These are phyloP conservation scores for Hsuehochloa calcarea DNA, from an alignment of 176 grass and related monocot species.

Conservation along the genomic window DNA sequence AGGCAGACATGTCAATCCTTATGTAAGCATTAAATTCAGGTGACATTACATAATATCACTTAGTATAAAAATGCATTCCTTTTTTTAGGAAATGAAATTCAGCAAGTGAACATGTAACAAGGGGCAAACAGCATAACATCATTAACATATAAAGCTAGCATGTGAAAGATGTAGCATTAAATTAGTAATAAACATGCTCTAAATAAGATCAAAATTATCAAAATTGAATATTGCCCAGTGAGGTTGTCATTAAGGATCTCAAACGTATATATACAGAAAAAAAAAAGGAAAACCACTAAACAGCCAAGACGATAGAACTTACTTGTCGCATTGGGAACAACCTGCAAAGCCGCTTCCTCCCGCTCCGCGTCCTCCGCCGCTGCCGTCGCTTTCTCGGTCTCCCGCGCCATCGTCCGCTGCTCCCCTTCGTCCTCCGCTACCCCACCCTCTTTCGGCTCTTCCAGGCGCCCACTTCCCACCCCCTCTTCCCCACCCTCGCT, in stretches of 20 bases:
- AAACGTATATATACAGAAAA: no score
- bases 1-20: constrained; percentile 15
- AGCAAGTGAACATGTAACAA: no score
- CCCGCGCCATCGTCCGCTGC: constrained; percentile 42
- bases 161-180: no score
- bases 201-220: no score
- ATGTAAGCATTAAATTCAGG: constrained; percentile 6
- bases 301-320: constrained; percentile 30
- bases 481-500: constrained; percentile 41
- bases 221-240: no score
- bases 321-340: constrained; percentile 81
- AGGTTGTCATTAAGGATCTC: no score
- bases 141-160: no score
- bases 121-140: no score
- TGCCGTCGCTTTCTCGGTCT: constrained; percentile 66
- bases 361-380: constrained; percentile 61
- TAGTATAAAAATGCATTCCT: not conserved
- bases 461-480: constrained; percentile 36
- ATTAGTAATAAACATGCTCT: no score
- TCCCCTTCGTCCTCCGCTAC: constrained; percentile 70
- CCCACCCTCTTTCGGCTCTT: constrained; percentile 63
- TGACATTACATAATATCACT: not conserved
- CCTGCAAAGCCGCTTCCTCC: constrained; percentile 73
- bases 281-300: not conserved
- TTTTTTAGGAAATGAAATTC: no score